Percentiles rank a stretch among this genome's conserved stretches.
Evolutionary conservation across 2,329 filamentous ascomycete genomes (phyloP).

Genomic region (Aspergillus luchuensis): DNA sequence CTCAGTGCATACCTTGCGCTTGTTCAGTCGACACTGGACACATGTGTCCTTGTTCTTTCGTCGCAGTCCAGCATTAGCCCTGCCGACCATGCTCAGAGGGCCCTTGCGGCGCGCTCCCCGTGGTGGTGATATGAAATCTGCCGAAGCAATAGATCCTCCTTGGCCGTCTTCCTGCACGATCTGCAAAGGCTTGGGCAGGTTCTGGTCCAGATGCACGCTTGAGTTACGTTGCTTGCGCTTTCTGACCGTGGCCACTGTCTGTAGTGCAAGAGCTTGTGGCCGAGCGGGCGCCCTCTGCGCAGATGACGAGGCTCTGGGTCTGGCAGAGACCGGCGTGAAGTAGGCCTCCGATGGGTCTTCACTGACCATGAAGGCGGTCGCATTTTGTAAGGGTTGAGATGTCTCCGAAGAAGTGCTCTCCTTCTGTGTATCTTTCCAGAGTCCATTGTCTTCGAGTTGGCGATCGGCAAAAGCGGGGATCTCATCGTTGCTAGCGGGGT

Average conservation of each 20-base stretch:
- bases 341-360: constrained; percentile 35
- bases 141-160: constrained; percentile 45
- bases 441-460: constrained; percentile 33
- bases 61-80: constrained; percentile 45
- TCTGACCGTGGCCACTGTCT: constrained; percentile 34
- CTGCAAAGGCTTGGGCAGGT: constrained; percentile 38
- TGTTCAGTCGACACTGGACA: constrained; percentile 47
- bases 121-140: constrained; percentile 45
- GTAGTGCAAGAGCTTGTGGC: constrained; percentile 36
- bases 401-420: constrained; percentile 28
- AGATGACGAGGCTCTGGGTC: constrained; percentile 27
- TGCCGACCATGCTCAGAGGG: constrained; percentile 41
- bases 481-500: constrained; percentile 36
- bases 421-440: constrained; percentile 34
- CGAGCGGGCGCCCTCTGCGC: constrained; percentile 28
- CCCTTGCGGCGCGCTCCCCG: constrained; percentile 48
- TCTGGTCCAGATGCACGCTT: constrained; percentile 32
- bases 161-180: constrained; percentile 49
- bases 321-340: constrained; percentile 27
- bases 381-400: constrained; percentile 28
- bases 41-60: constrained; percentile 49
- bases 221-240: constrained; percentile 40
- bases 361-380: constrained; percentile 41
- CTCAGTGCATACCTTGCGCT: constrained; percentile 42
- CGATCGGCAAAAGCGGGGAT: constrained; percentile 32